Conservation (phyloP, 176 grass and related monocot genomes). For the Hordeum marinum region DNA sequence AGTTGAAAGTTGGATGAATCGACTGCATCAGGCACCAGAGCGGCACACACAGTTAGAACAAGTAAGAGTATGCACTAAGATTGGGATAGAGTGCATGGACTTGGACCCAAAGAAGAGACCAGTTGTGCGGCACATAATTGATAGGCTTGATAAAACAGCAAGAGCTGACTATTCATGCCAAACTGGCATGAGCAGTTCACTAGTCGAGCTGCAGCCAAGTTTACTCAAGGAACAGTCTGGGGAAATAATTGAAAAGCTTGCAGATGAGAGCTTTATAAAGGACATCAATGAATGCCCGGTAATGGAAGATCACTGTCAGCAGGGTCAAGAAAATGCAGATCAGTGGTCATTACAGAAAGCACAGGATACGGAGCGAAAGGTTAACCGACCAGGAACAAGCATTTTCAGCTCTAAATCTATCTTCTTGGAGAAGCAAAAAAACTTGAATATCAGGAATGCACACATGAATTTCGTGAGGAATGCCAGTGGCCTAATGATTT, state of each 20-base stretch:
- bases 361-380: not conserved
- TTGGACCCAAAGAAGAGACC: too few relatives aligned
- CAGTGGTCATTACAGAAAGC: not conserved
- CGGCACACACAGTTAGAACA: not conserved
- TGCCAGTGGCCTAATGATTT: not conserved
- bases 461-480: not conserved
- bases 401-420: not conserved
- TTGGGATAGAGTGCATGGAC: not conserved
- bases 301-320: not conserved
- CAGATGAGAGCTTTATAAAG: not conserved
- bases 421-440: not conserved
- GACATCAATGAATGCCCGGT: not conserved
- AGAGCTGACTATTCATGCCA: not conserved
- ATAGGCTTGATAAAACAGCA: not conserved
- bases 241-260: not conserved
- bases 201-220: not conserved
- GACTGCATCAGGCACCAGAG: not conserved
- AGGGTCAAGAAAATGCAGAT: not conserved
- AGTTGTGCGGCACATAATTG: not conserved
- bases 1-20: not conserved
- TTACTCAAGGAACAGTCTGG: not conserved
- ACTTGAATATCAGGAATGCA: not conserved
- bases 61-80: too few relatives aligned
- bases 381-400: not conserved
- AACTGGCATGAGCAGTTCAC: not conserved